Percentiles rank a stretch among this genome's conserved stretches.
Evolutionary conservation across 345 rosid genomes (phyloP).

Genomic region (Lenwebbia sp.): DNA sequence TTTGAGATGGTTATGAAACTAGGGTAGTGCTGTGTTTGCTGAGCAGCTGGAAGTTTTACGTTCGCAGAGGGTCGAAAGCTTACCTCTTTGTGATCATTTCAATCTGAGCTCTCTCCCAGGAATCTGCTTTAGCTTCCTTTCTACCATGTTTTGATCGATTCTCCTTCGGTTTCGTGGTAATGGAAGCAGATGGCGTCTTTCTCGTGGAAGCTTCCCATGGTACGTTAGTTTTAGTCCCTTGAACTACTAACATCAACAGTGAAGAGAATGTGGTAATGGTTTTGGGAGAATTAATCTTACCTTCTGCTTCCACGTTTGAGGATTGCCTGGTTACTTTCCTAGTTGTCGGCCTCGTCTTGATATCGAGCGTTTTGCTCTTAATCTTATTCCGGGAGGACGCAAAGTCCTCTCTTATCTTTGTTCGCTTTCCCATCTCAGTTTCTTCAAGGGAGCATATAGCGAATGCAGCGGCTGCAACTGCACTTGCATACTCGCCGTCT

Average conservation of each 20-base stretch:
- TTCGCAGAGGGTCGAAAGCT: background rate
- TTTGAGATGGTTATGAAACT: background rate
- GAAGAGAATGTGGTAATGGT: background rate
- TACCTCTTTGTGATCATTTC: constrained; percentile 43
- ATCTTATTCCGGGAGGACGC: constrained; percentile 14
- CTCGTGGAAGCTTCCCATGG: constrained; percentile 24
- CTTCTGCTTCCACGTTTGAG: constrained; percentile 13
- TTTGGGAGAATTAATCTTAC: constrained; percentile 1
- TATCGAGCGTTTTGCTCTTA: constrained; percentile 4
- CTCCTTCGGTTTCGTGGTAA: constrained; percentile 6
- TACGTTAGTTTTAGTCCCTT: background rate
- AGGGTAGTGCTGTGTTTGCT: background rate
- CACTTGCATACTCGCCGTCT: constrained; percentile 30
- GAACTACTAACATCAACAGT: background rate
- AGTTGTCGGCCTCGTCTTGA: background rate
- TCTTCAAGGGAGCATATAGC: constrained; percentile 32
- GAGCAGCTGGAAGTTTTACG: background rate
- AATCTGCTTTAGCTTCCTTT: constrained; percentile 27
- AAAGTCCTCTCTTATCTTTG: constrained; percentile 27
- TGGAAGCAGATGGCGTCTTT: background rate
- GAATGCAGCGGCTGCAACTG: constrained; percentile 56
- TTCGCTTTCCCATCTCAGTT: constrained; percentile 8
- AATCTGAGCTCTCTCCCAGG: constrained; percentile 59
- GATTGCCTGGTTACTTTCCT: background rate
- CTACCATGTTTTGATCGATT: constrained; percentile 4